Conservation (phyloP, 495 filamentous ascomycete genomes). For the Aspergillus homomorphus region DNA sequence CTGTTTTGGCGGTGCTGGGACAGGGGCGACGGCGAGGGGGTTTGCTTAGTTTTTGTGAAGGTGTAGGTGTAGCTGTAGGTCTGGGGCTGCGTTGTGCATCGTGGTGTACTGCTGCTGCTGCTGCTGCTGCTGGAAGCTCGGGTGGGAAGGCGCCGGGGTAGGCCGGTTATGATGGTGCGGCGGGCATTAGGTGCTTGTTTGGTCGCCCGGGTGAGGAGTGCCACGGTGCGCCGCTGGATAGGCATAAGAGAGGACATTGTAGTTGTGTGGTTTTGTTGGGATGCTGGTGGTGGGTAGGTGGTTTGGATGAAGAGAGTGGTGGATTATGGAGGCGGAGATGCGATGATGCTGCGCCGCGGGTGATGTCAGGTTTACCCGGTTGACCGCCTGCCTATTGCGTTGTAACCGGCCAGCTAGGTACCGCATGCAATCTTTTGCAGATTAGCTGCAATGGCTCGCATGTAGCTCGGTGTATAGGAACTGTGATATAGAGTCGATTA, state of each 20-base stretch:
- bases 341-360: conserved; percentile 12
- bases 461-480: too few relatives aligned
- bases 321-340: conserved; percentile 1
- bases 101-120: conserved; percentile 3
- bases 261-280: neutral
- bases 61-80: neutral
- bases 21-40: neutral
- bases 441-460: too few relatives aligned
- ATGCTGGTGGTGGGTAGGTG: neutral
- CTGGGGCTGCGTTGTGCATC: conserved; percentile 11
- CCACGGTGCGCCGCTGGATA: conserved; percentile 19
- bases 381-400: conserved; percentile 22
- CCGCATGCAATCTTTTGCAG: neutral
- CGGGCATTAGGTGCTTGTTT: conserved; percentile 16
- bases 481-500: too few relatives aligned
- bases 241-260: conserved; percentile 29
- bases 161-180: conserved; percentile 5
- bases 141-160: neutral
- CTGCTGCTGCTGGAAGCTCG: neutral
- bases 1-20: conserved; percentile 25
- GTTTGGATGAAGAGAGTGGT: neutral
- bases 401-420: too few relatives aligned
- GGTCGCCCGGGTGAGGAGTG: conserved; percentile 14
- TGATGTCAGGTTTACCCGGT: conserved; percentile 32
- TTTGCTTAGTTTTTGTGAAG: neutral